A percentile compares a stretch with the other conserved stretches of the same genome.
Conservation (phyloP, 2,329 filamentous ascomycete species). For the Tolypocladium paradoxum region DNA sequence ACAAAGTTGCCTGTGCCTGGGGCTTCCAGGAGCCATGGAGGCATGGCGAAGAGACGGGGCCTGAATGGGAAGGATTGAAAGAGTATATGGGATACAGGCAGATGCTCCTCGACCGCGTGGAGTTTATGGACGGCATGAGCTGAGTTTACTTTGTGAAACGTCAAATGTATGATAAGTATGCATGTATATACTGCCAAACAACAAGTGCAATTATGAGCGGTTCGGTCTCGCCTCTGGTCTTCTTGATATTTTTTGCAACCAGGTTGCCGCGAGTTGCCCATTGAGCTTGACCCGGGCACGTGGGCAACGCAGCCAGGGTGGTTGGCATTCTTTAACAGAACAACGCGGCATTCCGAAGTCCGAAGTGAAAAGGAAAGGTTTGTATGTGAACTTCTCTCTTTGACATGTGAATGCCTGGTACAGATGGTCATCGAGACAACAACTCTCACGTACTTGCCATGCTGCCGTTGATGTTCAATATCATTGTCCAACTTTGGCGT, state of each 20-base stretch:
- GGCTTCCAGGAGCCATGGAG: slow-evolving; percentile 75
- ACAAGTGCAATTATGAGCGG: not conserved
- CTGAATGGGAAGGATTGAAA: slow-evolving; percentile 76
- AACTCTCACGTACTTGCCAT: not conserved
- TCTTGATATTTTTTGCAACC: not conserved
- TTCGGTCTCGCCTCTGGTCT: not conserved
- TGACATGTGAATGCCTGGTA: too few species aligned
- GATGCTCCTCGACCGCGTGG: slow-evolving; percentile 83
- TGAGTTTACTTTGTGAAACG: slow-evolving; percentile 5
- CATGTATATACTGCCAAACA: not conserved
- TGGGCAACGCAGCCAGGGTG: too few species aligned
- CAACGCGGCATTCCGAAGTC: too few species aligned
- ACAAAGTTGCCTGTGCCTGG: slow-evolving; percentile 80
- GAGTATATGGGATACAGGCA: slow-evolving; percentile 74
- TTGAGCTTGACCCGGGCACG: too few species aligned
- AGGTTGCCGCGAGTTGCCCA: not conserved
- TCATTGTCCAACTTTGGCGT: not conserved
- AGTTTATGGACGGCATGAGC: slow-evolving; percentile 85
- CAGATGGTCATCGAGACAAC: not conserved
- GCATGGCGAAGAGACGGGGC: slow-evolving; percentile 81
- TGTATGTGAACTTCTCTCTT: too few species aligned
- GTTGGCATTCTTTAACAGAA: too few species aligned
- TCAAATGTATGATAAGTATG: not conserved
- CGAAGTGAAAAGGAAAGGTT: too few species aligned
- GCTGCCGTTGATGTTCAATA: not conserved